These are phyloP conservation scores for Fusarium sp. DNA, from an alignment of 2,329 filamentous ascomycete genomes.

Conservation along the genomic window DNA sequence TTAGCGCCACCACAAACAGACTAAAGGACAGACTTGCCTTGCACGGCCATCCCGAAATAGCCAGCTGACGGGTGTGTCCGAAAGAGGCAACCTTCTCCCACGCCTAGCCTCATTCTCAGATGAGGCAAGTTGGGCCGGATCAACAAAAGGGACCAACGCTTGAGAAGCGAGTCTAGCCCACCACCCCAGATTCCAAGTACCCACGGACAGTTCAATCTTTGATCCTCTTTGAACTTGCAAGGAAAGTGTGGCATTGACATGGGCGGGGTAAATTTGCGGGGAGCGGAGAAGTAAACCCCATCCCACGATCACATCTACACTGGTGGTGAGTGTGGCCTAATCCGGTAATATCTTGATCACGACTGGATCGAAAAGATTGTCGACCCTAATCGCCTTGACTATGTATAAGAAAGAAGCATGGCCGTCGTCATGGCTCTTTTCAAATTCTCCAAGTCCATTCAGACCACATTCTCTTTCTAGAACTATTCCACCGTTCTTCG, in stretches of 20 bases:
- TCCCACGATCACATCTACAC: neutral
- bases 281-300: neutral
- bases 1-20: no score
- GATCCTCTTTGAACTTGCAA: neutral
- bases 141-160: neutral
- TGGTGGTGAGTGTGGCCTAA: no score
- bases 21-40: no score
- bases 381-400: fast-evolving
- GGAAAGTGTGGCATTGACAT: no score
- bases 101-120: neutral
- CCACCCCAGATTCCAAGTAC: neutral
- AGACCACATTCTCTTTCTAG: no score
- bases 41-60: no score
- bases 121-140: neutral
- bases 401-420: neutral
- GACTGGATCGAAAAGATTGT: neutral
- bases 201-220: no score
- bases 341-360: neutral
- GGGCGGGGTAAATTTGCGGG: neutral
- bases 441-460: no score
- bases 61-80: no score
- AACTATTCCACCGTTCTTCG: no score
- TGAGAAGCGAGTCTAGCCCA: neutral
- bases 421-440: no score
- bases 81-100: no score